Percentiles rank a stretch among this genome's conserved stretches.
Conservation (phyloP, 768 basidiomycete genomes). For the Pulveroboletus ravenelii region DNA sequence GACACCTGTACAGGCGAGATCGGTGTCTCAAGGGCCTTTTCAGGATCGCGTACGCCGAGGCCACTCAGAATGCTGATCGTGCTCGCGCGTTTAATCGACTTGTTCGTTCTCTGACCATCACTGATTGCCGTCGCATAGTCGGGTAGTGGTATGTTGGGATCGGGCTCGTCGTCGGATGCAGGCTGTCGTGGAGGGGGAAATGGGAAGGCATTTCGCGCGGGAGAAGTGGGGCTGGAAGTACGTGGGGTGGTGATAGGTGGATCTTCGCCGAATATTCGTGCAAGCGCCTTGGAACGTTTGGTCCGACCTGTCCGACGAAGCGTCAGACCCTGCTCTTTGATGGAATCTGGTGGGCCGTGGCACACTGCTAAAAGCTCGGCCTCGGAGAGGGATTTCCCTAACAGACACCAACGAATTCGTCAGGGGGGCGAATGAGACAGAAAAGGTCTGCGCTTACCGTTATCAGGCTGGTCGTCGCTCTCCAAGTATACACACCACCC, state of each 20-base stretch:
- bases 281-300: slow-evolving; percentile 40
- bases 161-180: slow-evolving; percentile 35
- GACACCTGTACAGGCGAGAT: slow-evolving; percentile 43
- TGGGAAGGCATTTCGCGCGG: slow-evolving; percentile 17
- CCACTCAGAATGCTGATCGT: slow-evolving; percentile 93
- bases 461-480: slow-evolving; percentile 46
- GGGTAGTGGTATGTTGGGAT: slow-evolving; percentile 30
- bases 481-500: slow-evolving; percentile 87
- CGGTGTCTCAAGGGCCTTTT: slow-evolving; percentile 55
- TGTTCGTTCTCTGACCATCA: slow-evolving; percentile 25
- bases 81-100: slow-evolving; percentile 73
- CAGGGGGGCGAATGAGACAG: neutral
- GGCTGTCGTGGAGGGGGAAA: slow-evolving; percentile 8
- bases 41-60: slow-evolving; percentile 80
- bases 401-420: neutral
- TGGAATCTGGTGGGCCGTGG: slow-evolving; percentile 71
- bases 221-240: slow-evolving; percentile 35
- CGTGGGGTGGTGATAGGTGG: slow-evolving; percentile 27
- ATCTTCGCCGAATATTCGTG: slow-evolving; percentile 45
- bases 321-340: slow-evolving; percentile 73
- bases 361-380: slow-evolving; percentile 79
- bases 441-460: slow-evolving; percentile 36
- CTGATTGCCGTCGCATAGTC: slow-evolving; percentile 26
- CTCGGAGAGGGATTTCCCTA: slow-evolving; percentile 76
- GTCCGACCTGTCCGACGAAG: slow-evolving; percentile 52